Percentiles rank a stretch among this genome's conserved stretches.
Evolutionary conservation across 257 asterid genomes (phyloP).

Genomic region (Salvia splendens): DNA sequence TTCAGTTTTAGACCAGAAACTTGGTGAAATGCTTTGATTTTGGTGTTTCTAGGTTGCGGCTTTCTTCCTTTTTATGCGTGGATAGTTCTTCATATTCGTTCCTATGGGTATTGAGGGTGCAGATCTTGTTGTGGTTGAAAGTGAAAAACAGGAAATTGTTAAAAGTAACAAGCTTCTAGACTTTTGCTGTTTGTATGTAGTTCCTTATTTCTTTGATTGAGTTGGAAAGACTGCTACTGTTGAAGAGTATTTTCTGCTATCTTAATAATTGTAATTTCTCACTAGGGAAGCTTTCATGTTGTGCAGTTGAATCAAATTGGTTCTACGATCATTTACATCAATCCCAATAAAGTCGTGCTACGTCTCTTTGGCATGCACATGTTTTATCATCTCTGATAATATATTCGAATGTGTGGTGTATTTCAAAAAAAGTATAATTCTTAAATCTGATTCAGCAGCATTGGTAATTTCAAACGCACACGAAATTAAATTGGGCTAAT

Average conservation of each 20-base stretch:
- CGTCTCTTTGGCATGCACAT: constrained; percentile 14
- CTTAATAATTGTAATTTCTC: neutral
- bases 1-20: neutral
- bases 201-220: too few relatives aligned
- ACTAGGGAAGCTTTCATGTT: neutral
- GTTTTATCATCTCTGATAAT: neutral
- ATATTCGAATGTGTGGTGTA: neutral
- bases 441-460: neutral
- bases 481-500: constrained; percentile 5
- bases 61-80: neutral
- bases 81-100: neutral
- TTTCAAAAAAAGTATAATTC: neutral
- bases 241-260: neutral
- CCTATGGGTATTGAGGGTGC: neutral
- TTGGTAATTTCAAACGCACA: constrained; percentile 14
- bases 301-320: too few relatives aligned
- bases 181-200: neutral
- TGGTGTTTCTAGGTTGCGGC: neutral
- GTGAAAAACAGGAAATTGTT: constrained; percentile 1
- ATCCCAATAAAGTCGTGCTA: neutral
- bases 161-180: neutral
- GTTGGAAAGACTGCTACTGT: neutral
- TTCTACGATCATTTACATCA: too few relatives aligned
- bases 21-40: neutral
- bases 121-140: neutral